Evolutionary conservation across 2,329 filamentous ascomycete genomes (phyloP), one percentile per base, ranked within the genome.

Genomic region (Calonectria naviculata): DNA sequence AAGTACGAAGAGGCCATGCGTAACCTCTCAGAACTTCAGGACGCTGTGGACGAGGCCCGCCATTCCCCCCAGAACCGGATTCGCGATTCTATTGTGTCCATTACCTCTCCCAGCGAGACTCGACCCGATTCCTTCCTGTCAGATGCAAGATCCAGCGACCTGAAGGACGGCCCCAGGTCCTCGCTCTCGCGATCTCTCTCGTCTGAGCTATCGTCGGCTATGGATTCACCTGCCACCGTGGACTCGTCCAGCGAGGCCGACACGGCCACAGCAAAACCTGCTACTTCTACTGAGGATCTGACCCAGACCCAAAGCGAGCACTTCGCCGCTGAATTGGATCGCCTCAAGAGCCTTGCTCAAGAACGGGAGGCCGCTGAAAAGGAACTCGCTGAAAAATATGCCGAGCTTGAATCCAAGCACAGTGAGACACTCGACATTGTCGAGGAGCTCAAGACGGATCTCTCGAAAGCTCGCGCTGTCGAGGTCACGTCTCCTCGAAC

Each of bases 1-100:
- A 98, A 98, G 83, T 99, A 99, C 77, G 94, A 98, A 79, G 93
- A 97, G 78, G 94, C 95, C 6, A 86, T 99, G 72, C 93, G 93
- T 58, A 92, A 93, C 12, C 83, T 99, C 47, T 92, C 94, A 7
- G 93, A 97, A 80, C 88, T 98, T 58, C 95, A 98, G 81, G 96
- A 98, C 80, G 89, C 90, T 31, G 88, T 95, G 41, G 94, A 98
- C 77, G 95, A 97, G 84, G 89, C 92, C 34, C 91, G 92, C 38
- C 93, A 95, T 79, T 87, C 89, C 65, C 82, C 81, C 74, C 31
- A 17, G 52, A 85, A 81, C 75, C 85, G 83, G 72, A 82, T 85
- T 74, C 86, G 90, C 68, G 87, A 91, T 80, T 90, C 91, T 1
- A 81, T 91, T 12, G 77, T 90, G 26, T 92, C 90, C 2, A 82